Percentiles rank a stretch among this genome's conserved stretches.
Evolutionary conservation across 1,284 basidiomycete genomes (phyloP).

Genomic region (Clitocybe nebularis): DNA sequence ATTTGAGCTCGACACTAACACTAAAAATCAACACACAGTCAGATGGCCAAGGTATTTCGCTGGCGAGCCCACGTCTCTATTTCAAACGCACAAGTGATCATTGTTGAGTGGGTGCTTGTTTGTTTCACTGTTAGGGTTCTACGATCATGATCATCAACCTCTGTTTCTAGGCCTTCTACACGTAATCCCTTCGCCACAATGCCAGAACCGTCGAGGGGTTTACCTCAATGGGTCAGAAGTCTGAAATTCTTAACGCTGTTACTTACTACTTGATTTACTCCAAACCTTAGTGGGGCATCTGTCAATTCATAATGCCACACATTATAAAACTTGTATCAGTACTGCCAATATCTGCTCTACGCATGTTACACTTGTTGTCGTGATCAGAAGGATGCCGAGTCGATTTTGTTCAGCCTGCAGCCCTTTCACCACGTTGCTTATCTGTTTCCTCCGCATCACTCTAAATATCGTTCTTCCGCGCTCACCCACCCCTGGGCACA

Average conservation of each 20-base stretch:
- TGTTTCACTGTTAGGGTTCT: too few species aligned
- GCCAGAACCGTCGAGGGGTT: conserved; percentile 2
- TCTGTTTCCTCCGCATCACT: background rate
- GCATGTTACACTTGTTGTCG: background rate
- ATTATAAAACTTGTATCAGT: too few species aligned
- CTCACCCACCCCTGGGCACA: conserved; percentile 1
- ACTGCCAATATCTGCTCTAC: background rate
- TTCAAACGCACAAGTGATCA: too few species aligned
- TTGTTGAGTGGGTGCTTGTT: too few species aligned
- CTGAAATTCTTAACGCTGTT: background rate
- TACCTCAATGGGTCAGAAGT: background rate
- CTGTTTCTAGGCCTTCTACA: background rate
- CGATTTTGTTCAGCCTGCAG: conserved; percentile 1
- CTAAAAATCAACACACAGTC: too few species aligned
- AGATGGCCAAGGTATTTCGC: too few species aligned
- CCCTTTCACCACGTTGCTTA: background rate
- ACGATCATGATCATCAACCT: background rate
- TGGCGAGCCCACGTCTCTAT: too few species aligned
- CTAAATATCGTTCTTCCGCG: conserved; percentile 8
- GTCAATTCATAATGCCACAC: background rate
- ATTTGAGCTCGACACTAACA: too few species aligned
- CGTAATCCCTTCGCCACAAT: conserved; percentile 3
- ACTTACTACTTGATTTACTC: conserved; percentile 3
- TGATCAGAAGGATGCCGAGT: background rate
- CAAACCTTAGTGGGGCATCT: background rate